Conservation (phyloP, 1,139 yeast genomes). For the Zygosaccharomyces pseudobailii region DNA sequence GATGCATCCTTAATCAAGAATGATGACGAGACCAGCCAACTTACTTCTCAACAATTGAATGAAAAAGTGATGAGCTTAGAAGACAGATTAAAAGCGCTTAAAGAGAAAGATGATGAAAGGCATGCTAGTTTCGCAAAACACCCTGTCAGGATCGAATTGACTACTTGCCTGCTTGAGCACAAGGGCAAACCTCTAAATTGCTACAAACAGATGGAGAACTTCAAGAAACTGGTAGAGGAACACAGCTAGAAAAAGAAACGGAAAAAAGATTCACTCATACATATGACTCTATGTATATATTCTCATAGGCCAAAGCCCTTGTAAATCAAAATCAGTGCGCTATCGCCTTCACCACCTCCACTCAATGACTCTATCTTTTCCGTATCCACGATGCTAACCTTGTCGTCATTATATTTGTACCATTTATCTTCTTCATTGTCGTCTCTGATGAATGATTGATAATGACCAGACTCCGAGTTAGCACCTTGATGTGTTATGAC, state of each 20-base stretch:
- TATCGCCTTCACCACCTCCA: slow-evolving; percentile 97
- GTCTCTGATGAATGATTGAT: slow-evolving; percentile 82
- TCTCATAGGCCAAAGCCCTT: slow-evolving; percentile 59
- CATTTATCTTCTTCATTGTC: slow-evolving; percentile 69
- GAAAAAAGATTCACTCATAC: background rate
- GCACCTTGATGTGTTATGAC: slow-evolving; percentile 93
- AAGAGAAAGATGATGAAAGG: slow-evolving; percentile 36
- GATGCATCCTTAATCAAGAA: slow-evolving; percentile 40
- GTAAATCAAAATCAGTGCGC: slow-evolving; percentile 84
- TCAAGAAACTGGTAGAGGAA: slow-evolving; percentile 42
- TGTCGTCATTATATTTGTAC: slow-evolving; percentile 95
- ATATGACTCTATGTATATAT: slow-evolving; percentile 3
- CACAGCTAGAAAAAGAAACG: slow-evolving; percentile 3
- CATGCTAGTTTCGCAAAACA: slow-evolving; percentile 25
- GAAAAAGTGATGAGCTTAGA: slow-evolving; percentile 45
- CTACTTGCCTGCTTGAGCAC: slow-evolving; percentile 64
- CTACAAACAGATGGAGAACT: slow-evolving; percentile 76
- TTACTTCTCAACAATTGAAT: slow-evolving; percentile 36
- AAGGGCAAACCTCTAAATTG: slow-evolving; percentile 76
- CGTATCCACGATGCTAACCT: slow-evolving; percentile 69
- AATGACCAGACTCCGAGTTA: slow-evolving; percentile 95
- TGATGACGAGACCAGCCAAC: slow-evolving; percentile 32
- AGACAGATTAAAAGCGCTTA: slow-evolving; percentile 36
- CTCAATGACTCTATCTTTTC: slow-evolving; percentile 80
- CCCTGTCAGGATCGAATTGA: slow-evolving; percentile 52